These are phyloP conservation scores for Diplodia intermedia DNA, from an alignment of 2,329 filamentous ascomycete genomes.

Conservation along the genomic window DNA sequence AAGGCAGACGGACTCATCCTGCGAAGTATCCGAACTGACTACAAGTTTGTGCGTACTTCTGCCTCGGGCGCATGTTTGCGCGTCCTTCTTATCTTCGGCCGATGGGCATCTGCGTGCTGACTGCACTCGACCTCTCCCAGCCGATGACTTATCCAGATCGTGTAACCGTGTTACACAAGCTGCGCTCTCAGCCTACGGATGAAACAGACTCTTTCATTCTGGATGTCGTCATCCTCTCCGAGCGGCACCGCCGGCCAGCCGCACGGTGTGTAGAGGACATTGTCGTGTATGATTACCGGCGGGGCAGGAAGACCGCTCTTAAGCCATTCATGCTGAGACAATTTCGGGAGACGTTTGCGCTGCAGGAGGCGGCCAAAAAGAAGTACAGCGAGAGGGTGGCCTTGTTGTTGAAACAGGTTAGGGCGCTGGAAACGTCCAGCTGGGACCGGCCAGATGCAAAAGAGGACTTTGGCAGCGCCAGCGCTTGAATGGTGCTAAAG, in stretches of 20 bases:
- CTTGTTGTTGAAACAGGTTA: conserved; percentile 65
- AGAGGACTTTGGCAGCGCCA: conserved; percentile 64
- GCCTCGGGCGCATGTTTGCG: conserved; percentile 30
- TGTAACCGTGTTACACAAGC: conserved; percentile 83
- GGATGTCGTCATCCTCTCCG: conserved; percentile 73
- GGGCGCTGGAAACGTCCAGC: conserved; percentile 70
- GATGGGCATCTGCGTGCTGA: conserved; percentile 24
- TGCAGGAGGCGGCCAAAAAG: conserved; percentile 66
- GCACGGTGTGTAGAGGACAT: conserved; percentile 80
- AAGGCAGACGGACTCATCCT: conserved; percentile 75
- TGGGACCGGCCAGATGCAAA: conserved; percentile 77
- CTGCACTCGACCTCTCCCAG: conserved; percentile 35
- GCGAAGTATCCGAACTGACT: conserved; percentile 79
- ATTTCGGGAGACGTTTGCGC: conserved; percentile 64
- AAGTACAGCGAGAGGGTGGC: conserved; percentile 62
- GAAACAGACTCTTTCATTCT: conserved; percentile 63
- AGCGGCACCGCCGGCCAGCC: conserved; percentile 73
- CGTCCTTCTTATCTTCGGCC: conserved; percentile 22
- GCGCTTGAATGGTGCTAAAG: conserved; percentile 1
- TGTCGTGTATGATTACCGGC: conserved; percentile 76
- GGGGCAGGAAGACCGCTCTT: conserved; percentile 63
- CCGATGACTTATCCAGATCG: conserved; percentile 84
- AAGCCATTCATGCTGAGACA: conserved; percentile 67
- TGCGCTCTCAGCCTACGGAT: conserved; percentile 61
- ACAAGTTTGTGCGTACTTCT: conserved; percentile 76